Base-by-base conservation (phyloP, 1,139 yeast genomes). In the Groenewaldozyma auringiensis region DNA sequence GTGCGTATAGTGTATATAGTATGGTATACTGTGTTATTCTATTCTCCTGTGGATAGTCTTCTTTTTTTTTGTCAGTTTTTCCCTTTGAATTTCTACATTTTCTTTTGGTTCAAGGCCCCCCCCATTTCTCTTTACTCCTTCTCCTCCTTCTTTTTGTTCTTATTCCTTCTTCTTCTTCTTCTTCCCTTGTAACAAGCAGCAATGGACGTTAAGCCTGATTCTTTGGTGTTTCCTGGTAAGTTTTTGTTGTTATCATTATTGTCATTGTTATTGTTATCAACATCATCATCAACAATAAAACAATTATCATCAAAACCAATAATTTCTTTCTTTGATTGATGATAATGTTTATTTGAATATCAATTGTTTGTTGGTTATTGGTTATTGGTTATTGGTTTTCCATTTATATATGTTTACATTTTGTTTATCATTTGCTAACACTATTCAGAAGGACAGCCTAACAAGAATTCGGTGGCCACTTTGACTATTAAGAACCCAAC, bases 141-240 rank as follows among this genome's bases (percentile, higher is more conserved):
- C n/a, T n/a, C n/a, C n/a, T n/a, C n/a, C n/a, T n/a, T n/a, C n/a
- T n/a, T n/a, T n/a, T n/a, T n/a, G n/a, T n/a, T n/a, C n/a, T n/a
- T n/a, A n/a, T n/a, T n/a, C n/a, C n/a, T n/a, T n/a, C n/a, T n/a
- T n/a, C n/a, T n/a, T n/a, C n/a, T n/a, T n/a, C n/a, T n/a, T n/a
- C n/a, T n/a, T n/a, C n/a, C n/a, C n/a, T n/a, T n/a, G n/a, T n/a
- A n/a, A n/a, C n/a, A n/a, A n/a, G n/a, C 21, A 21, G 21, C 53
- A 47, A 80, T 81, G 86, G 82, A 79, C 64, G 75, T 81, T 49
- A 66, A 74, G 42, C 85, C 87, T 45, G 69, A 68, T 51, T 66
- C 65, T 48, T 73, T 81, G 61, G 89, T 82, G 67, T 85, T 83
- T 66, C 76, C 77, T 61, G 83, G 94, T 83, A 78, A 64, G 92